Conservation (phyloP, 345 rosid species). For the Euclidium syriacum region DNA sequence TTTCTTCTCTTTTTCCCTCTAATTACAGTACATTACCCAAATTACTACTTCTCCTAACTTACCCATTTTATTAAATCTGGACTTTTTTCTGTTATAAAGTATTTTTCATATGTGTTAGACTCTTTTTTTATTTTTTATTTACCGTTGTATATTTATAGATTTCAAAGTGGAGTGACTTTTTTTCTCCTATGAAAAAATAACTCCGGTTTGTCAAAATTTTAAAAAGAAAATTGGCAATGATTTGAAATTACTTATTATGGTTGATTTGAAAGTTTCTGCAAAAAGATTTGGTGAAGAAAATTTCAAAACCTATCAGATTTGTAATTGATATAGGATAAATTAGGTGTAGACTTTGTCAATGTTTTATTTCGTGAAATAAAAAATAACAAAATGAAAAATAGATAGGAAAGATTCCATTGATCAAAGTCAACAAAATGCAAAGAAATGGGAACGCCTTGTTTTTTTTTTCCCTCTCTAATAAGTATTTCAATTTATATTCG, state of each 20-base stretch:
- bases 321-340: neutral
- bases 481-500: neutral
- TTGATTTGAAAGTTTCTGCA: conserved; percentile 15
- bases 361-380: neutral
- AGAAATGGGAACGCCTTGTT: neutral
- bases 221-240: no score
- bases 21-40: neutral
- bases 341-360: conserved; percentile 30
- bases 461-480: neutral
- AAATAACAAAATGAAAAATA: neutral
- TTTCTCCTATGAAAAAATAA: neutral
- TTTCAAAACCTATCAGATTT: conserved; percentile 17
- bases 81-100: no score
- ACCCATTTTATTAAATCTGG: no score
- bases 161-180: no score
- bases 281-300: conserved; percentile 25
- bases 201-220: neutral
- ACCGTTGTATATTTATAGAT: no score
- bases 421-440: conserved; percentile 29
- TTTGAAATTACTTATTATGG: no score
- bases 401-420: conserved; percentile 10
- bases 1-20: neutral
- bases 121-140: no score
- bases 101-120: no score
- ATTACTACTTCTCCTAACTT: no score